phyloP scores from a whole-genome alignment of 2,329 filamentous ascomycete genomes.

The Thielaviopsis euricoi region DNA sequence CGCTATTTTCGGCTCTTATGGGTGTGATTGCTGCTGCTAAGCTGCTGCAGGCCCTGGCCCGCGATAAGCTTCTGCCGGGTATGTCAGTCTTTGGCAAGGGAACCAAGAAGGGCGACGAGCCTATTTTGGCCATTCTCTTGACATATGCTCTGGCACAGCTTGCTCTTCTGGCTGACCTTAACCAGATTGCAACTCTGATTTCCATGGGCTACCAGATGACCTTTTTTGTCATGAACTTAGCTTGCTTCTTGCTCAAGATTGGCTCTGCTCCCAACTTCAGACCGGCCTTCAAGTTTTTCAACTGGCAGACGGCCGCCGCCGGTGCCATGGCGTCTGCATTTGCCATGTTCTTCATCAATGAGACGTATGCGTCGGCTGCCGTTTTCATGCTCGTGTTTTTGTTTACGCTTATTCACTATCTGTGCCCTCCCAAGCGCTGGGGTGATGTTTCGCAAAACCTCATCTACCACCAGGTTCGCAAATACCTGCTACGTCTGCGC shows the following conservation, averaged over 20 bases:
- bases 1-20: constrained; percentile 76
- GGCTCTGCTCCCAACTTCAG: constrained; percentile 79
- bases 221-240: constrained; percentile 74
- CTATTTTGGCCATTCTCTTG: constrained; percentile 56
- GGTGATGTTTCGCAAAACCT: constrained; percentile 79
- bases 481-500: constrained; percentile 66
- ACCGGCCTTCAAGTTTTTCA: constrained; percentile 79
- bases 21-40: constrained; percentile 75
- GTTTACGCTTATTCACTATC: constrained; percentile 73
- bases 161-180: constrained; percentile 68
- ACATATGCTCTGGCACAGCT: constrained; percentile 63
- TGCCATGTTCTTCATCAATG: constrained; percentile 85
- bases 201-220: constrained; percentile 92
- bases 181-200: constrained; percentile 76
- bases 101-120: constrained; percentile 55
- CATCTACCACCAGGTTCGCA: constrained; percentile 73
- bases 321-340: constrained; percentile 61
- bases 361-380: constrained; percentile 59
- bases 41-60: constrained; percentile 64
- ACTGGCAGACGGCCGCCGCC: constrained; percentile 61
- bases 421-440: constrained; percentile 73
- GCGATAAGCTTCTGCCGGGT: constrained; percentile 65
- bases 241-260: constrained; percentile 74
- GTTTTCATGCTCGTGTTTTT: constrained; percentile 59
- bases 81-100: constrained; percentile 58